Evolutionary conservation across 1,139 yeast genomes (phyloP).

Genomic region (Saccharomyces hybrid): DNA sequence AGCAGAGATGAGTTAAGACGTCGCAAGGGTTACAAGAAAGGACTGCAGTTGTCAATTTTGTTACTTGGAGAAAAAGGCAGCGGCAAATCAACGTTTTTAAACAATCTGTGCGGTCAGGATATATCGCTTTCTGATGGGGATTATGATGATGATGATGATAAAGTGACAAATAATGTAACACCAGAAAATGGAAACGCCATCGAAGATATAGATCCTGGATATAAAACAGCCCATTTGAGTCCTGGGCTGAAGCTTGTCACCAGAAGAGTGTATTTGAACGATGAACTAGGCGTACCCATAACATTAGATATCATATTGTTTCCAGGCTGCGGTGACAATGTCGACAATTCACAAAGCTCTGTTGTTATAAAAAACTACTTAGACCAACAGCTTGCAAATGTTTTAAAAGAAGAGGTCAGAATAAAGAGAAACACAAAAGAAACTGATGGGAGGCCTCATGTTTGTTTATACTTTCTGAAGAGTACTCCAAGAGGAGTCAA

Average conservation of each 20-base stretch:
- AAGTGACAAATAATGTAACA: conserved; percentile 3
- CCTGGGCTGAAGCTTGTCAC: conserved; percentile 25
- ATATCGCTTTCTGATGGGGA: conserved; percentile 25
- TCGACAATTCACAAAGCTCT: conserved; percentile 31
- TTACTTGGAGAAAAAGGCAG: conserved; percentile 55
- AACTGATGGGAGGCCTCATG: conserved; percentile 57
- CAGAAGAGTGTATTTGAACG: conserved; percentile 30
- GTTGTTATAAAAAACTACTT: conserved; percentile 43
- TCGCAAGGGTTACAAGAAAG: conserved; percentile 50
- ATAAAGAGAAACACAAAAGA: conserved; percentile 48
- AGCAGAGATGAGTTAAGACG: conserved; percentile 42
- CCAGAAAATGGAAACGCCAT: conserved; percentile 17
- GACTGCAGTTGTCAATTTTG: conserved; percentile 48
- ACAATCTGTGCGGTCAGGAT: conserved; percentile 43
- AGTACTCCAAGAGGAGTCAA: conserved; percentile 49
- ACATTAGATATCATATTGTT: conserved; percentile 36
- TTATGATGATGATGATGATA: conserved; percentile 25
- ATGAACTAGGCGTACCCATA: conserved; percentile 37
- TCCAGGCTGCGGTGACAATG: conserved; percentile 42
- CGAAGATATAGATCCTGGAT: conserved; percentile 1
- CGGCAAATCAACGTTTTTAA: conserved; percentile 57
- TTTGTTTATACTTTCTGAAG: conserved; percentile 50
- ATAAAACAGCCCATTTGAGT: conserved; percentile 13
- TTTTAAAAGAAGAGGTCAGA: conserved; percentile 52
- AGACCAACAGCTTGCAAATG: conserved; percentile 47